Evolutionary conservation across 2,329 filamentous ascomycete species (phyloP).

Genomic region (Fusarium sterilihyphosum): DNA sequence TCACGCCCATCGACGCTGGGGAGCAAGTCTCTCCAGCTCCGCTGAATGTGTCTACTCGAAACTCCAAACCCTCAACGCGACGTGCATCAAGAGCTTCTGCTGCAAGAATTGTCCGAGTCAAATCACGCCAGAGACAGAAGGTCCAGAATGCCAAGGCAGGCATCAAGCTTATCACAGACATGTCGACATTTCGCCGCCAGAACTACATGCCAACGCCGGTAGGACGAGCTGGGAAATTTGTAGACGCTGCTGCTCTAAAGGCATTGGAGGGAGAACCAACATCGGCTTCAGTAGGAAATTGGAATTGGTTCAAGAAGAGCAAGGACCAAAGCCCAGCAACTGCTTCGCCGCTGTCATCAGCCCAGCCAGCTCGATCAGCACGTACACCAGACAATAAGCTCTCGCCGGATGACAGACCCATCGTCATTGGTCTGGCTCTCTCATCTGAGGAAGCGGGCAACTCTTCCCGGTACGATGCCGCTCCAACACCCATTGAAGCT

Average conservation of each 20-base stretch:
- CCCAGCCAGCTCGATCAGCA: slow-evolving; percentile 38
- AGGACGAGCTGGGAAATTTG: slow-evolving; percentile 58
- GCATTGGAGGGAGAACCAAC: slow-evolving; percentile 67
- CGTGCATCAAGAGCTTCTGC: slow-evolving; percentile 51
- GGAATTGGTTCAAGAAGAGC: slow-evolving; percentile 64
- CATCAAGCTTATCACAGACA: slow-evolving; percentile 76
- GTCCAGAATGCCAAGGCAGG: slow-evolving; percentile 69
- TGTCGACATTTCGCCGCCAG: slow-evolving; percentile 62
- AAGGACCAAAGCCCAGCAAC: slow-evolving; percentile 45
- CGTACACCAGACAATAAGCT: slow-evolving; percentile 56
- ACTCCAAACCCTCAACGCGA: slow-evolving; percentile 23
- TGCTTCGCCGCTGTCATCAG: slow-evolving; percentile 39
- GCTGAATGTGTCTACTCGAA: slow-evolving; percentile 21
- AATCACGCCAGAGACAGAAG: slow-evolving; percentile 70
- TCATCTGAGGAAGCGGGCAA: slow-evolving; percentile 55
- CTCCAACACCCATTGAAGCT: slow-evolving; percentile 46
- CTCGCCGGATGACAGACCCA: slow-evolving; percentile 75
- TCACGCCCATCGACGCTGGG: slow-evolving; percentile 53
- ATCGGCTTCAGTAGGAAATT: slow-evolving; percentile 65
- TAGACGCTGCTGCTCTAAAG: slow-evolving; percentile 67
- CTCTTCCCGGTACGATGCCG: slow-evolving; percentile 57
- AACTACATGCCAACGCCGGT: slow-evolving; percentile 50
- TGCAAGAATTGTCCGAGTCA: slow-evolving; percentile 58
- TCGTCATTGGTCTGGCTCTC: slow-evolving; percentile 76
- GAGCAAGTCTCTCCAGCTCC: slow-evolving; percentile 48